Evolutionary conservation across 2,329 filamentous ascomycete genomes (phyloP), one percentile per base, ranked within the genome.

Genomic region (Escovopsis sp.): DNA sequence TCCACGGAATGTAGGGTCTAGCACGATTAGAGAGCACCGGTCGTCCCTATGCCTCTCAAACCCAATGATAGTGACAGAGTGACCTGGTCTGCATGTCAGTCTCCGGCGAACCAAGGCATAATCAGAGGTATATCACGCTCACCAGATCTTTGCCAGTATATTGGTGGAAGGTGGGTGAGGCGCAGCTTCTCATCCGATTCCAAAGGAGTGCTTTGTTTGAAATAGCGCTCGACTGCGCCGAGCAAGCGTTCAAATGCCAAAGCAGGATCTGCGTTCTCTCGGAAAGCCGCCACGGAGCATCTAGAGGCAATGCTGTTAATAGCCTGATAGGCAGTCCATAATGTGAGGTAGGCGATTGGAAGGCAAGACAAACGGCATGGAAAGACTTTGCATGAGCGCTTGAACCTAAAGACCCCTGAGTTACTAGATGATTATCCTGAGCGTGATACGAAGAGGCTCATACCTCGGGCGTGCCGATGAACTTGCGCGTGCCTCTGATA

Each of bases 391-490:
- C 45, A 93, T 80, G 44, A 93, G 68, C 7, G 86, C 83, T 54
- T 88, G 73, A 5, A 82, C 85, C 79, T 86, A 15, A 39, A 9
- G 12, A 9, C 3, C 16, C n/a, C 13, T 12, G 19, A 18, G 23
- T 28, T 14, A 36, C n/a, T n/a, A n/a, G n/a, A n/a, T n/a, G n/a
- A n/a, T n/a, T n/a, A n/a, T n/a, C n/a, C n/a, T n/a, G n/a, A n/a
- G n/a, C n/a, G n/a, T n/a, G n/a, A n/a, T 16, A 25, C 9, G 7
- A 5, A 15, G 21, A 11, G 11, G 21, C 18, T 21, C 52, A 45
- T 62, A 83, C 82, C 65, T 96, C 88, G 8, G 84, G 77, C 2
- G 88, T 94, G 13, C 88, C 88, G 46, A 96, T 96, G 51, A 90
- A 96, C 55, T 94, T 96, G 40, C 90, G 73, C 0, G 87, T 94